These are phyloP conservation scores for Ceratocystis colombiana DNA, from an alignment of 2,329 filamentous ascomycete species.

Conservation along the genomic window DNA sequence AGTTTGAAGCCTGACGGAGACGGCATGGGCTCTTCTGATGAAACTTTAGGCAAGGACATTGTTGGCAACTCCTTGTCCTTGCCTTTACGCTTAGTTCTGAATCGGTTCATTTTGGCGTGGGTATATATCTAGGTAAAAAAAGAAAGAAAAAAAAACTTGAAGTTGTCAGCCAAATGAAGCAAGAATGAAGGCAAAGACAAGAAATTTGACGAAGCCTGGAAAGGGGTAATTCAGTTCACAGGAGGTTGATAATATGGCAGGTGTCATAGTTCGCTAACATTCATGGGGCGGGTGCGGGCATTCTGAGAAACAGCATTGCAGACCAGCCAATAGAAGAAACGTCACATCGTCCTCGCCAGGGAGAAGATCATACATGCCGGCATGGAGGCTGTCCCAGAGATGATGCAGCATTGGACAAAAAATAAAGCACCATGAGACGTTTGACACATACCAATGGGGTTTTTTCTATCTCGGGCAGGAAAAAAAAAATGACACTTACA, in stretches of 20 bases:
- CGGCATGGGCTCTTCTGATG: conserved; percentile 42
- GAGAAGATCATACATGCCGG: conserved; percentile 5
- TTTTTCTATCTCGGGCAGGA: not conserved
- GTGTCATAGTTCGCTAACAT: not conserved
- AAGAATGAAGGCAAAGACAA: not conserved
- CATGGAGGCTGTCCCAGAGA: not conserved
- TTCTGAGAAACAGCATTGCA: not conserved
- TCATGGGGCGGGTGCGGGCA: not conserved
- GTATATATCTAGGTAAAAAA: conserved; percentile 10
- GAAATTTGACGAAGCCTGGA: too few relatives aligned
- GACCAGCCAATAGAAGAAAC: not conserved
- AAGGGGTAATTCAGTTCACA: not conserved
- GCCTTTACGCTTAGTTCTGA: conserved; percentile 61
- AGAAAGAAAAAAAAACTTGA: not conserved
- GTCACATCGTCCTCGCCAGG: not conserved
- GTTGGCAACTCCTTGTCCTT: conserved; percentile 48
- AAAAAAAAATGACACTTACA: not conserved
- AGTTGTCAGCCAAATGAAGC: too few relatives aligned
- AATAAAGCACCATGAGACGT: not conserved
- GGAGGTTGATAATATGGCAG: not conserved
- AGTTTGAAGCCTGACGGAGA: conserved; percentile 37
- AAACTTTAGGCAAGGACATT: conserved; percentile 35
- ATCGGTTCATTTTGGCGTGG: conserved; percentile 57
- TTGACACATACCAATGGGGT: not conserved
- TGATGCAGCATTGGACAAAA: not conserved